Base-by-base conservation (phyloP, 1,139 yeast genomes). In the Candida dubliniensis region DNA sequence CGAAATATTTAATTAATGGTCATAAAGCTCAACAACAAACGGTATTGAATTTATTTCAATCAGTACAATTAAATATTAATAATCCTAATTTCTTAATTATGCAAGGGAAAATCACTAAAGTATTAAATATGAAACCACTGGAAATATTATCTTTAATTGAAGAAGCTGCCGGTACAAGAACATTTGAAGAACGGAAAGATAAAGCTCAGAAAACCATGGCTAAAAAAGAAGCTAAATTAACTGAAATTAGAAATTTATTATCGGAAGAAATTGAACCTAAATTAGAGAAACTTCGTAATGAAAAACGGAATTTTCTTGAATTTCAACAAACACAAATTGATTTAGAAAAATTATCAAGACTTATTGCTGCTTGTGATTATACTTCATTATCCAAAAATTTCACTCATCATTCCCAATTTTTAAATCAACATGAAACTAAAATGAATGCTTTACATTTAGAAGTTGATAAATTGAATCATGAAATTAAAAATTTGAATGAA, bases 31-130 rank as follows among this genome's bases (percentile, higher is more conserved):
- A 91, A 58, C 98, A 91, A 60, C 95, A 86, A 56, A 87, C 96
- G 5, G 97, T 95, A 2, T 77, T 91, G 48, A 91, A 86, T 55
- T 68, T 95, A 40, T 90, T 95, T 61, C 99, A 93, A 62, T 86
- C 95, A 10, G 96, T 95, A 13, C 99, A 95, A 64, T 76, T 95
- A 51, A 95, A 95, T 60, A 91, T 95, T 63, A 93, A 95, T 62
- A 93, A 93, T 59, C 99, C 99, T 31, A 95, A 93, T 64, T 95
- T 95, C 64, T 75, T 95, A 56, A 95, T 95, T 58, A 93, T 95
- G 99, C 99, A 95, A 67, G 99, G 99, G 47, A 87, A 89, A 59
- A 95, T 95, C 66, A 95, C 99, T 31, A 93, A 95, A 62, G 98
- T 95, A 47, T 76, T 95, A 58, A 93, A 95, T 63, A 93, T 93